phyloP scores from a whole-genome alignment of 1,284 basidiomycete species.

The Boletellus deceptivus region DNA sequence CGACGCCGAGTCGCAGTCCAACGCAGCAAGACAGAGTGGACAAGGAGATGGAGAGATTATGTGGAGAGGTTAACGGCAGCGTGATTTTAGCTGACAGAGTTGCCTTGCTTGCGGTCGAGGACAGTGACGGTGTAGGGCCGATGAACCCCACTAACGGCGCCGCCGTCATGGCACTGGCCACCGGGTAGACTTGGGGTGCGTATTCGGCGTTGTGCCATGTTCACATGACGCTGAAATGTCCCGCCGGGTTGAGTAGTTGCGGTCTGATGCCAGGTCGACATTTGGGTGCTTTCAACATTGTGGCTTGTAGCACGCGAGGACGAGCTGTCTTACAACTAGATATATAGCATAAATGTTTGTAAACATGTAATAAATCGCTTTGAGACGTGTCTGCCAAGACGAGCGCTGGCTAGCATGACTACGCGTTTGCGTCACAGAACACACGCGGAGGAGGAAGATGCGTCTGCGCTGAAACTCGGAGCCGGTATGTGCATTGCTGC shows the following conservation, averaged over 20 bases:
- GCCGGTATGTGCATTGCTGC: constrained; percentile 35
- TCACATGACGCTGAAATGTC: constrained; percentile 6
- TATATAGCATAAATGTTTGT: constrained; percentile 36
- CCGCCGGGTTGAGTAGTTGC: too few species aligned
- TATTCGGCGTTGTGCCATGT: background rate
- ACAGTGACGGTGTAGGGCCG: constrained; percentile 9
- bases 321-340: constrained; percentile 31
- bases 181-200: constrained; percentile 28
- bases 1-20: constrained; percentile 12
- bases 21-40: constrained; percentile 26
- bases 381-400: constrained; percentile 28
- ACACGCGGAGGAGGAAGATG: constrained; percentile 53
- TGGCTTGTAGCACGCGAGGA: constrained; percentile 25
- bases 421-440: constrained; percentile 49
- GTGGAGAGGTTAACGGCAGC: constrained; percentile 34
- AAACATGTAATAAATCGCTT: constrained; percentile 35
- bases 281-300: constrained; percentile 24
- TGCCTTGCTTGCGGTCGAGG: constrained; percentile 28
- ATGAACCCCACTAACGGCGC: constrained; percentile 17
- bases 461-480: constrained; percentile 51
- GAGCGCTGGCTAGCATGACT: constrained; percentile 34
- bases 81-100: constrained; percentile 37
- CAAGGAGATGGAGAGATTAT: constrained; percentile 32
- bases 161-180: constrained; percentile 24
- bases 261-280: constrained; percentile 8